Evolutionary conservation across 306 rosid species (phyloP).

Genomic region (Trifolium repens): DNA sequence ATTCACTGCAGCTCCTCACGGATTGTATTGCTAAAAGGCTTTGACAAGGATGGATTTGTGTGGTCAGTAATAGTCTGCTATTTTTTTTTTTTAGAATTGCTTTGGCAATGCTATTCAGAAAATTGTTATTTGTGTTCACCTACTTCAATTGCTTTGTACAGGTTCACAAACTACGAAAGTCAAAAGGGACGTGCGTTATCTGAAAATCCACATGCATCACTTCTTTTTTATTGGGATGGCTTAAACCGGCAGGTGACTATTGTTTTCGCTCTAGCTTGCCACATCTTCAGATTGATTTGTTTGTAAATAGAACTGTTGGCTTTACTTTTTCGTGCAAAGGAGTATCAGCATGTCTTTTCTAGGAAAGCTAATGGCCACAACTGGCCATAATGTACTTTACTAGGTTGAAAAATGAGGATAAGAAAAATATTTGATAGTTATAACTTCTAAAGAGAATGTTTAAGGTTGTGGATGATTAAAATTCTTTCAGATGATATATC

Average conservation of each 20-base stretch:
- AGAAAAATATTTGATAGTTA: constrained; percentile 21
- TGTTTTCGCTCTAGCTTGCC: constrained; percentile 35
- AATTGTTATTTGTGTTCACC: constrained; percentile 41
- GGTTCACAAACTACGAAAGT: constrained; percentile 97
- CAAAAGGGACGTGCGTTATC: constrained; percentile 73
- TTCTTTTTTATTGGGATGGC: constrained; percentile 92
- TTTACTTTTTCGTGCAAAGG: constrained; percentile 31
- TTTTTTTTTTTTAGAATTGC: constrained; percentile 29
- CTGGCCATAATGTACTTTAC: constrained; percentile 36
- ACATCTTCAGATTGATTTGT: constrained; percentile 35
- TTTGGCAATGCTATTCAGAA: constrained; percentile 20
- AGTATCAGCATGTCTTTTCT: constrained; percentile 18
- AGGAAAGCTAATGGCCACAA: constrained; percentile 23
- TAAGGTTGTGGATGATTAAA: constrained; percentile 20
- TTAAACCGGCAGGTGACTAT: constrained; percentile 76
- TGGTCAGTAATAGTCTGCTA: constrained; percentile 64
- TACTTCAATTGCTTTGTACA: constrained; percentile 46
- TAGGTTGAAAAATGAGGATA: constrained; percentile 18
- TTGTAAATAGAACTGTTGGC: constrained; percentile 26
- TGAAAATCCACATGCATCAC: constrained; percentile 84
- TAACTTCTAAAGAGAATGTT: background rate
- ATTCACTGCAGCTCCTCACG: constrained; percentile 80
- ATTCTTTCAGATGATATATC: constrained; percentile 29
- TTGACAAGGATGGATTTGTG: constrained; percentile 88
- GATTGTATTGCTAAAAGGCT: constrained; percentile 87